phyloP scores from a whole-genome alignment of 1,139 yeast species.

The Pneumocystis canis region DNA sequence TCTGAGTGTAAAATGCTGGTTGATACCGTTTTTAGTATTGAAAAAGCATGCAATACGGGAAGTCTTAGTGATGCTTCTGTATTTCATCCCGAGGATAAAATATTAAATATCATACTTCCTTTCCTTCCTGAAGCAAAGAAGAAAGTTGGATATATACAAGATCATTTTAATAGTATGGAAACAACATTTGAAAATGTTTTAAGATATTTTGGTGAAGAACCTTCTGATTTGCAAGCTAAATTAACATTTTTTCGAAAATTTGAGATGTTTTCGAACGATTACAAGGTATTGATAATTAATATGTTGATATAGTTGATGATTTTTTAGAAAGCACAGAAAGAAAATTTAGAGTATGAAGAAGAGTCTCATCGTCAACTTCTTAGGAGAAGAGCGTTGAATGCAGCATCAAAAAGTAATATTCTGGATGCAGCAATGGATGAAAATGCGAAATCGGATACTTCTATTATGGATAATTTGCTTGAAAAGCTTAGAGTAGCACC shows the following conservation, averaged over 20 bases:
- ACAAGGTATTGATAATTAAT: constrained; percentile 47
- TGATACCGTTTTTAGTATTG: background rate
- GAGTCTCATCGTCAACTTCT: constrained; percentile 40
- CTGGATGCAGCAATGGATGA: constrained; percentile 17
- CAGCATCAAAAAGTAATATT: constrained; percentile 7
- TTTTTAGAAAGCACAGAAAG: constrained; percentile 35
- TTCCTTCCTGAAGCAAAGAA: constrained; percentile 44
- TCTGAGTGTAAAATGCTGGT: background rate
- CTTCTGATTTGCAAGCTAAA: constrained; percentile 44
- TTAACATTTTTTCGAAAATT: constrained; percentile 60
- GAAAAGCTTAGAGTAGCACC: constrained; percentile 64
- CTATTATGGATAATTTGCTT: constrained; percentile 57
- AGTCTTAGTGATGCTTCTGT: constrained; percentile 50
- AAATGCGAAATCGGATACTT: constrained; percentile 21
- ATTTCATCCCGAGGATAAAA: constrained; percentile 66
- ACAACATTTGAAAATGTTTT: constrained; percentile 45
- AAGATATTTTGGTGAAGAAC: constrained; percentile 74
- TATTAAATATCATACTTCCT: constrained; percentile 41
- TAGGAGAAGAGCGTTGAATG: constrained; percentile 20
- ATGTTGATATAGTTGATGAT: constrained; percentile 73
- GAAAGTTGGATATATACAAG: constrained; percentile 42
- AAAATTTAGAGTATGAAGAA: constrained; percentile 54
- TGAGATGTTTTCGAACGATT: constrained; percentile 56
- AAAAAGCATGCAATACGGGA: constrained; percentile 48
- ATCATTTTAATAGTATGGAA: constrained; percentile 42